These are phyloP conservation scores for Lactarius hengduanensis DNA, from an alignment of 768 basidiomycete genomes.

Conservation along the genomic window DNA sequence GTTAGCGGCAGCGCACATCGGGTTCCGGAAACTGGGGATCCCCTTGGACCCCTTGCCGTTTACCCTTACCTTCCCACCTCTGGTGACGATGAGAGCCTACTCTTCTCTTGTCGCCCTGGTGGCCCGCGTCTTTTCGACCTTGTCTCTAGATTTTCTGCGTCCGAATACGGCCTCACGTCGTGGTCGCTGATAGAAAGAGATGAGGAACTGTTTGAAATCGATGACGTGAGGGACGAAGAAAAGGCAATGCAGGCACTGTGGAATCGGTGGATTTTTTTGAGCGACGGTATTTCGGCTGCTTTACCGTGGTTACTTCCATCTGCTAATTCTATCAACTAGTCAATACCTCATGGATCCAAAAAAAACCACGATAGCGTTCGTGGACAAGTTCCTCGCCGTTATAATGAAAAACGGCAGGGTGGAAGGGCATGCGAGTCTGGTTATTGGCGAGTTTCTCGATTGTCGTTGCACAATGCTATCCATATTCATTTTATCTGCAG, in stretches of 20 bases:
- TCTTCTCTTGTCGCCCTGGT: constrained; percentile 63
- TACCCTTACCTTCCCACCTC: constrained; percentile 52
- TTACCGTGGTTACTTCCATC: too few relatives aligned
- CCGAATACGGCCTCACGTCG: constrained; percentile 60
- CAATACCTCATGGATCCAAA: constrained; percentile 13
- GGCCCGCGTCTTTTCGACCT: constrained; percentile 67
- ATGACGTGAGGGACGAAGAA: constrained; percentile 69
- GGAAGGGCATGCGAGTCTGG: constrained; percentile 25
- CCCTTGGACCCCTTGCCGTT: constrained; percentile 43
- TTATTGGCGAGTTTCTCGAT: constrained; percentile 18
- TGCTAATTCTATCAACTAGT: constrained; percentile 10
- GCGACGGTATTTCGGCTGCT: constrained; percentile 31
- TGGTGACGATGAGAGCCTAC: constrained; percentile 35
- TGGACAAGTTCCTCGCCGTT: background rate
- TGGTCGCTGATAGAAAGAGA: constrained; percentile 73
- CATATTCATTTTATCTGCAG: background rate
- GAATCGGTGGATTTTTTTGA: constrained; percentile 70
- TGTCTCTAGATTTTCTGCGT: constrained; percentile 55
- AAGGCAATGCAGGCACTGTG: constrained; percentile 80
- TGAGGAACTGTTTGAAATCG: constrained; percentile 71
- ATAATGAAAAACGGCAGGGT: constrained; percentile 19
- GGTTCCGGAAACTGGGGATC: background rate
- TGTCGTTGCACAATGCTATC: background rate
- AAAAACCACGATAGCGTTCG: constrained; percentile 6
- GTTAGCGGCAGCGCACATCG: background rate